These are phyloP conservation scores for Ordospora colligata DNA, from an alignment of 371 early-diverging fungal genomes.

Conservation along the genomic window DNA sequence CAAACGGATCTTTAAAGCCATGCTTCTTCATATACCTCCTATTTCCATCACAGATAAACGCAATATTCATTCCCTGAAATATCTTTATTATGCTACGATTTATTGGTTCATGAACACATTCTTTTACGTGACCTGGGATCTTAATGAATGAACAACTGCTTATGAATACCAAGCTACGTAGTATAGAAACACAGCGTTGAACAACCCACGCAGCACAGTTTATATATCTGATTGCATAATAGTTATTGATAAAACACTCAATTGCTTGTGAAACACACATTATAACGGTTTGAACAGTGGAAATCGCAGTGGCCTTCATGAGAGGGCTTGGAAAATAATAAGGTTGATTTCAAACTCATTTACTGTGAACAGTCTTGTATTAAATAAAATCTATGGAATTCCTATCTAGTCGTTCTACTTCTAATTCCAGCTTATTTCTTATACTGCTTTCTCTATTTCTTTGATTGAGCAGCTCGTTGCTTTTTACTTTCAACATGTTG, in stretches of 20 bases:
- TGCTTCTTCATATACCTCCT: constrained; percentile 69
- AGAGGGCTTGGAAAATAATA: too few relatives aligned
- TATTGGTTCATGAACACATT: too few relatives aligned
- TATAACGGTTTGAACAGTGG: neutral
- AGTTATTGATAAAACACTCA: neutral
- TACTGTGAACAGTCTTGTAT: neutral
- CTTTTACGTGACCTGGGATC: too few relatives aligned
- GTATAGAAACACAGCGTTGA: too few relatives aligned
- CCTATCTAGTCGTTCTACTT: constrained; percentile 13
- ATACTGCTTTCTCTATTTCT: constrained; percentile 3
- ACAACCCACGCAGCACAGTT: too few relatives aligned
- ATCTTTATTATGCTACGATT: neutral
- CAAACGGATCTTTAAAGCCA: neutral
- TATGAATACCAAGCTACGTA: too few relatives aligned
- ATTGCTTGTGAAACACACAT: neutral
- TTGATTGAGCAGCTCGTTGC: constrained; percentile 5
- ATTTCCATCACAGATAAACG: constrained; percentile 96
- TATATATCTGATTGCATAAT: neutral
- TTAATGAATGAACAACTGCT: too few relatives aligned
- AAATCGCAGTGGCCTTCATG: neutral
- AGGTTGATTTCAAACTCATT: too few relatives aligned
- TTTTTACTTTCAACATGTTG: constrained; percentile 10
- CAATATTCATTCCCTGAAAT: constrained; percentile 57
- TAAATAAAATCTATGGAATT: constrained; percentile 18
- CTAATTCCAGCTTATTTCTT: neutral